Conservation (phyloP, 73 alveolate genomes). For the Paramecium pentaurelia region DNA sequence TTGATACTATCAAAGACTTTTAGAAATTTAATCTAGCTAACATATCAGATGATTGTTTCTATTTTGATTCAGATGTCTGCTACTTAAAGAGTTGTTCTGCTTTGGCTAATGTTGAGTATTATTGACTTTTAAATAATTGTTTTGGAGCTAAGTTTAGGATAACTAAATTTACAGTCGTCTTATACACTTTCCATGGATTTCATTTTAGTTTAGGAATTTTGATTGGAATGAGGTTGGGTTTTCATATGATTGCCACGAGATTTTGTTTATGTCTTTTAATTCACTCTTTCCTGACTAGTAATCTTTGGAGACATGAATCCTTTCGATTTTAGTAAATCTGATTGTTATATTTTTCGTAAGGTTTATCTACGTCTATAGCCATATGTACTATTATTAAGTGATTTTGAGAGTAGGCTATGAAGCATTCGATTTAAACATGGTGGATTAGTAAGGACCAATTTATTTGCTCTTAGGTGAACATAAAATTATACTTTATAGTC, state of each 20-base stretch:
- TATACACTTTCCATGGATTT: neutral
- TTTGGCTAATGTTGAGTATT: neutral
- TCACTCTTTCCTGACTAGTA: neutral
- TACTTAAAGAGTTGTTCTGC: neutral
- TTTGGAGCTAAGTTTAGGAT: neutral
- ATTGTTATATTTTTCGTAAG: neutral
- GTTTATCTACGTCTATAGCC: neutral
- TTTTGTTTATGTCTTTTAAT: neutral
- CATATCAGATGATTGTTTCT: neutral
- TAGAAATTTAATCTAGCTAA: neutral
- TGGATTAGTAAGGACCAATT: neutral
- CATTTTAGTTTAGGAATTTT: neutral
- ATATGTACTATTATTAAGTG: neutral
- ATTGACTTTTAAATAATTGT: neutral
- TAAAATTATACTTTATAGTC: neutral
- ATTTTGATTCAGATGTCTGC: neutral
- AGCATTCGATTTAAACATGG: neutral
- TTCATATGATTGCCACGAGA: neutral
- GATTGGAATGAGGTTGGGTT: constrained; percentile 13
- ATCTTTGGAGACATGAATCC: constrained; percentile 47
- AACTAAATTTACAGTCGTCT: neutral
- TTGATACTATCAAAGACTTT: neutral
- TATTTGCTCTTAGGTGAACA: neutral
- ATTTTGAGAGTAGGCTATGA: neutral
- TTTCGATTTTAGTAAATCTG: neutral